These are phyloP conservation scores for Groenewaldozyma tartarivorans DNA, from an alignment of 805 yeast species.

Conservation along the genomic window DNA sequence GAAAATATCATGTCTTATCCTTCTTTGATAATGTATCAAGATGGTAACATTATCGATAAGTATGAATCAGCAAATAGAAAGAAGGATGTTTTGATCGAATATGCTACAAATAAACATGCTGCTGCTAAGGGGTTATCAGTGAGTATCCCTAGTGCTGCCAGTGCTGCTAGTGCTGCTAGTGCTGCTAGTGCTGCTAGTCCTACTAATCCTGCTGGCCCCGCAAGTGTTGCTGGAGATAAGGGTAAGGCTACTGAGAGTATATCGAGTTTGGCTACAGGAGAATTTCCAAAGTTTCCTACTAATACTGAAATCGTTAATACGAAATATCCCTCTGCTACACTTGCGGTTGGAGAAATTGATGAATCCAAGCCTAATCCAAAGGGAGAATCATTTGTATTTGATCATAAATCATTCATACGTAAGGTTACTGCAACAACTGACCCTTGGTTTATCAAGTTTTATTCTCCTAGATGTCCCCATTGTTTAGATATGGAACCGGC, in stretches of 20 bases:
- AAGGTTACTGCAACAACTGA: constrained; percentile 22
- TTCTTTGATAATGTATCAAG: constrained; percentile 48
- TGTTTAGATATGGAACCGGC: constrained; percentile 29
- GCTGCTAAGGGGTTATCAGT: background rate
- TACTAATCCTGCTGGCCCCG: constrained; percentile 1
- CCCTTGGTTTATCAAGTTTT: constrained; percentile 34
- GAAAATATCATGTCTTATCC: constrained; percentile 66
- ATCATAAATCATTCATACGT: constrained; percentile 20
- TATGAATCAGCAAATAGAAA: constrained; percentile 9
- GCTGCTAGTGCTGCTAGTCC: constrained; percentile 7
- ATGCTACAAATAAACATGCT: constrained; percentile 2
- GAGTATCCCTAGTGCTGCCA: constrained; percentile 6
- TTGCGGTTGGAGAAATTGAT: constrained; percentile 1
- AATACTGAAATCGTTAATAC: constrained; percentile 7
- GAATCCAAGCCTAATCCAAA: constrained; percentile 20
- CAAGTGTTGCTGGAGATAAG: constrained; percentile 5
- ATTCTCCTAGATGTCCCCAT: constrained; percentile 32
- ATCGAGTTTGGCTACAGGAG: background rate
- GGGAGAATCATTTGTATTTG: constrained; percentile 27
- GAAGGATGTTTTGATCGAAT: constrained; percentile 8
- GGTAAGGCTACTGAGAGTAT: constrained; percentile 2
- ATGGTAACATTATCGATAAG: constrained; percentile 23
- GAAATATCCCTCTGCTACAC: constrained; percentile 6
- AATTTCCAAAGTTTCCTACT: constrained; percentile 7
- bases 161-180: constrained; percentile 7